These are phyloP conservation scores for Phytophthora syringae DNA, from an alignment of 352 stramenopile species.

Conservation along the genomic window DNA sequence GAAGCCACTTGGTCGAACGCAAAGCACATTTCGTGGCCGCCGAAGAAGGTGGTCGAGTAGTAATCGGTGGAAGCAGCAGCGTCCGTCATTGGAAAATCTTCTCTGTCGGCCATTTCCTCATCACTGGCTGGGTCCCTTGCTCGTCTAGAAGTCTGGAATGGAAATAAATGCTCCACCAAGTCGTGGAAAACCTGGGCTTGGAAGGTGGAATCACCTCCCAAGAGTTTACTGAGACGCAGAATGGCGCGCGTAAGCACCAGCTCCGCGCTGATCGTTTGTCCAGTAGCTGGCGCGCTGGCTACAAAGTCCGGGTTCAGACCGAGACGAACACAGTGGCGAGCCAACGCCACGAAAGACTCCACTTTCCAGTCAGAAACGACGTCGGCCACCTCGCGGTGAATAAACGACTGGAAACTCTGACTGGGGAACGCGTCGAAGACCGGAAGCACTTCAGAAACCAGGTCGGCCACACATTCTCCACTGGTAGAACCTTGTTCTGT, in stretches of 20 bases:
- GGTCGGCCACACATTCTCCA: slow-evolving; percentile 55
- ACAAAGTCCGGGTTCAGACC: slow-evolving; percentile 35
- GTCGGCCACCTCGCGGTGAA: slow-evolving; percentile 68
- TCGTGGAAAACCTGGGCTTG: slow-evolving; percentile 66
- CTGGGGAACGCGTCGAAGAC: slow-evolving; percentile 73
- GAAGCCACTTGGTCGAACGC: slow-evolving; percentile 67
- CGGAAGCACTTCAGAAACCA: slow-evolving; percentile 63
- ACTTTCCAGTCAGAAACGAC: slow-evolving; percentile 66
- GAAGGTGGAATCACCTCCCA: slow-evolving; percentile 53
- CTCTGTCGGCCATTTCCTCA: slow-evolving; percentile 41
- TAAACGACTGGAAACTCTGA: slow-evolving; percentile 60
- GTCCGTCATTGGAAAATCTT: slow-evolving; percentile 26
- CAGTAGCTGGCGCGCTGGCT: slow-evolving; percentile 8
- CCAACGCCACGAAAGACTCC: slow-evolving; percentile 71
- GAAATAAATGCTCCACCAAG: slow-evolving; percentile 62
- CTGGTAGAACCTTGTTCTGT: slow-evolving; percentile 19
- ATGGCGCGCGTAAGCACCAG: slow-evolving; percentile 58
- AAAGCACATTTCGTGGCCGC: slow-evolving; percentile 61
- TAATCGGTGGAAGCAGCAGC: slow-evolving; percentile 32
- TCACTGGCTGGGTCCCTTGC: slow-evolving; percentile 25
- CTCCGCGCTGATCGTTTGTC: slow-evolving; percentile 37
- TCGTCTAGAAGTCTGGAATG: slow-evolving; percentile 45
- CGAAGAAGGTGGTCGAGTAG: slow-evolving; percentile 52
- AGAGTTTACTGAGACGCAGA: slow-evolving; percentile 63
- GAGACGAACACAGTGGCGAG: slow-evolving; percentile 66